Base-by-base conservation (phyloP, 2,329 filamentous ascomycete species). In the Arthrobotrys megalospora region DNA sequence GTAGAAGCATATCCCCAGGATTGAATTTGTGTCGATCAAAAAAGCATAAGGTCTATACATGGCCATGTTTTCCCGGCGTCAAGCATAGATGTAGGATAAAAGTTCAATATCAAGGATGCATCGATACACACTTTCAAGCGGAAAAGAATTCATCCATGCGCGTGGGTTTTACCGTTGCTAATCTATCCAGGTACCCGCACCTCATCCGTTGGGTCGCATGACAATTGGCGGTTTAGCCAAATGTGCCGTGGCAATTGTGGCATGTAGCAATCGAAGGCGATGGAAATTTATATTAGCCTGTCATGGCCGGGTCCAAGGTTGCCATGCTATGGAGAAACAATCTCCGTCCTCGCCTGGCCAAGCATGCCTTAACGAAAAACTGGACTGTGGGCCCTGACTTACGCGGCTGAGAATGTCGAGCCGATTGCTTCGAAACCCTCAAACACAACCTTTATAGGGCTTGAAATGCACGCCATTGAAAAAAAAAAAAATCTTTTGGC, bases 21-120 rank as follows among this genome's bases (percentile, higher is more conserved):
- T 55, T 34, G 50, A 48, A 45, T 21, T 53, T 64, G 32, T 66
- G 53, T 65, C 58, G 32, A 50, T 66, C 50, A 65, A 76, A 76
- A 76, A 41, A 69, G 65, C 65, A 76, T 76, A 55, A n/a, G 70
- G 63, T 67, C 53, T 28, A 60, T 48, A 24, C 41, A 53, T n/a
- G 62, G 34, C 70, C 70, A 60, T 38, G 63, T 69, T 69, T 76
- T 70, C 64, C 64, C 52, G 72, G 65, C 72, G 65, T 70, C 72
- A 58, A 66, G 38, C 63, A 58, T 70, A 76, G 71, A 76, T 76
- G 64, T 76, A 76, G 71, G 71, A 69, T 76, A 69, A 67, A 63
- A 48, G 16, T 63, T 76, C 36, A 36, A 69, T 62, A 55, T 65
- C 58, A 69, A 32, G 58, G 52, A 52, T 36, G 41, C 62, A 53